phyloP scores from a whole-genome alignment of 1,284 basidiomycete species.

The Cystobasidium sp. region DNA sequence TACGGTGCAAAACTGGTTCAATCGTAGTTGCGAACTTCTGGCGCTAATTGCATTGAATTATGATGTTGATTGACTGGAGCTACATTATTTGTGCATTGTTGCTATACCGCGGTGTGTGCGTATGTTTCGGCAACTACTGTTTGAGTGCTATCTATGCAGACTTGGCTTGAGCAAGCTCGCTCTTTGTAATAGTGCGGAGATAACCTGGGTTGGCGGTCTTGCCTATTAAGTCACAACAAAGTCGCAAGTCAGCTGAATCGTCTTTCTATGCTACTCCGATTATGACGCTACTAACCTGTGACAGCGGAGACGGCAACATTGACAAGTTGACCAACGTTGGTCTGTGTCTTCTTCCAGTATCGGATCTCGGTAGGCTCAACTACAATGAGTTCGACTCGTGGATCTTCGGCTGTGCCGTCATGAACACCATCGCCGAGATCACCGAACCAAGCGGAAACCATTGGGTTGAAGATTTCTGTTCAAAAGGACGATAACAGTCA shows the following conservation, averaged over 20 bases:
- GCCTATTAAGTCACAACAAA: constrained; percentile 17
- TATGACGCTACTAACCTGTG: constrained; percentile 15
- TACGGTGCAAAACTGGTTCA: no score
- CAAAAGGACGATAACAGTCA: not conserved
- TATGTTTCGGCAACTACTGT: no score
- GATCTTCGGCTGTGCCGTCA: constrained; percentile 30
- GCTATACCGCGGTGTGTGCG: no score
- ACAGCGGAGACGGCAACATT: constrained; percentile 35
- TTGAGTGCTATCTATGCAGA: constrained; percentile 3
- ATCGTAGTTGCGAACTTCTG: no score
- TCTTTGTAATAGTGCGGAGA: constrained; percentile 30
- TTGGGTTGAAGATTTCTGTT: constrained; percentile 43
- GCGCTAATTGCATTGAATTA: no score
- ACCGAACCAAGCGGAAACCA: constrained; percentile 43
- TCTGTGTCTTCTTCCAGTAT: constrained; percentile 36
- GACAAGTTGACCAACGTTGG: constrained; percentile 19
- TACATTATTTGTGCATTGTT: no score
- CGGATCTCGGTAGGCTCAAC: constrained; percentile 37
- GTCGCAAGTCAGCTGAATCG: not conserved
- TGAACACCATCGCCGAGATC: constrained; percentile 39
- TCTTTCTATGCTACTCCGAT: not conserved
- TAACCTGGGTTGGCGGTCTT: constrained; percentile 43
- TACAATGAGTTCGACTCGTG: constrained; percentile 35
- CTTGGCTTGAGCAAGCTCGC: constrained; percentile 38
- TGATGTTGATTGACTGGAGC: no score